Base-by-base conservation (phyloP, 2,329 filamentous ascomycete genomes). In the Talaromyces amestolkiae region DNA sequence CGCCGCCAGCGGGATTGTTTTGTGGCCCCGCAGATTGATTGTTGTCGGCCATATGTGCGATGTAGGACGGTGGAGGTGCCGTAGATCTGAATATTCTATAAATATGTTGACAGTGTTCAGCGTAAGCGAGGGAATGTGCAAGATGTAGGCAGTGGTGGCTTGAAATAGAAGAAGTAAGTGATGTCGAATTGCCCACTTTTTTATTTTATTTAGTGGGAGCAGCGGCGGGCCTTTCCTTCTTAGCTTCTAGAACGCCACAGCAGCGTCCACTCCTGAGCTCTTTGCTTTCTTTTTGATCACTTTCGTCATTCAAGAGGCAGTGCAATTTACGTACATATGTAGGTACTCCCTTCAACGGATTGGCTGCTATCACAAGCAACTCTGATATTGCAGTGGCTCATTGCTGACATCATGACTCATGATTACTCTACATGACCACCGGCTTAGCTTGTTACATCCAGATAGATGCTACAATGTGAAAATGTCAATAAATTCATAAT, bases 1-100 rank as follows among this genome's bases (percentile, higher is more conserved):
- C 72, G 70, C 79, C 76, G 69, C 80, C 75, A 67, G 79, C 81
- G 68, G 82, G 78, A 62, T 80, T 79, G 58, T 65, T 68, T 72
- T 74, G 72, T 64, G 73, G 72, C 61, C 68, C 70, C 60, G 72
- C 37, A 9, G 63, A 58, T 60, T 51, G 49, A 13, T 65, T 64
- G 62, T 66, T 66, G 37, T 68, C 66, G 10, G 64, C 63, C 66
- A 67, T 68, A 31, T 41, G 54, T 49, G 45, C 64, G 63, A 27
- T 24, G 33, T 45, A 27, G 15, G 13, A 37, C 35, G 8, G 27
- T 6, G 2, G 35, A 37, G 35, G 35, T 37, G 35, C 13, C 35
- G 35, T 17, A 17, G 11, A 49, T 49, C 8, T 6, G 17, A 47
- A 8, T 31, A 17, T 17, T 8, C 15, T 51, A n/a, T 51, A 27